A percentile compares a stretch with the other conserved stretches of the same genome.
These are phyloP conservation scores for Stenocarpella maydis DNA, from an alignment of 2,329 filamentous ascomycete species.

Conservation along the genomic window DNA sequence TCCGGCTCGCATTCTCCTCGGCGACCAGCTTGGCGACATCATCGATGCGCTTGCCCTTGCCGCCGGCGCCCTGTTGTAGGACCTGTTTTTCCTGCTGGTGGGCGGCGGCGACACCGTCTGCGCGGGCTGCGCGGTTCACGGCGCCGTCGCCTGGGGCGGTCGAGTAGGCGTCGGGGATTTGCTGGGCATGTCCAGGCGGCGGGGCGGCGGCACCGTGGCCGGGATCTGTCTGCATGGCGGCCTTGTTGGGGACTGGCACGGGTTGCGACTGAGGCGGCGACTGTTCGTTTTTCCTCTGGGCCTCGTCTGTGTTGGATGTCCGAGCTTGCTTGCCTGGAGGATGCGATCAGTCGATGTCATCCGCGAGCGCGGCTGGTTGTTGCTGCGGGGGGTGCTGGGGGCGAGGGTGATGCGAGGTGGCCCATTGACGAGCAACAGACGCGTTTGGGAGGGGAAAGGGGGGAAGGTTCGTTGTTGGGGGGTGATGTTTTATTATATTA, in stretches of 20 bases:
- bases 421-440: too few species aligned
- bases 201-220: constrained; percentile 44
- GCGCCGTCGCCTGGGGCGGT: constrained; percentile 62
- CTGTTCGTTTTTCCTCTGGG: constrained; percentile 61
- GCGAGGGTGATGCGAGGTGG: too few species aligned
- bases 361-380: not conserved
- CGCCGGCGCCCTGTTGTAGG: constrained; percentile 41
- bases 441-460: too few species aligned
- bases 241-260: constrained; percentile 59
- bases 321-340: constrained; percentile 85
- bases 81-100: constrained; percentile 70
- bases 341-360: constrained; percentile 43
- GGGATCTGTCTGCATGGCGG: constrained; percentile 59
- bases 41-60: constrained; percentile 57
- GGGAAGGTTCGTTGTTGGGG: too few species aligned
- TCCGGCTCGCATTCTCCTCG: constrained; percentile 86
- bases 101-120: constrained; percentile 70
- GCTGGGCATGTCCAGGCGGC: constrained; percentile 59
- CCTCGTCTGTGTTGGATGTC: constrained; percentile 62
- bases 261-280: constrained; percentile 59
- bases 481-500: too few species aligned
- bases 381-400: not conserved
- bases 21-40: constrained; percentile 86
- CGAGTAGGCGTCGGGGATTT: constrained; percentile 66
- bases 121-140: constrained; percentile 74